Percentiles rank a stretch among this genome's conserved stretches.
These are phyloP conservation scores for Perkinsus chesapeaki DNA, from an alignment of 169 alveolate species.

Conservation along the genomic window DNA sequence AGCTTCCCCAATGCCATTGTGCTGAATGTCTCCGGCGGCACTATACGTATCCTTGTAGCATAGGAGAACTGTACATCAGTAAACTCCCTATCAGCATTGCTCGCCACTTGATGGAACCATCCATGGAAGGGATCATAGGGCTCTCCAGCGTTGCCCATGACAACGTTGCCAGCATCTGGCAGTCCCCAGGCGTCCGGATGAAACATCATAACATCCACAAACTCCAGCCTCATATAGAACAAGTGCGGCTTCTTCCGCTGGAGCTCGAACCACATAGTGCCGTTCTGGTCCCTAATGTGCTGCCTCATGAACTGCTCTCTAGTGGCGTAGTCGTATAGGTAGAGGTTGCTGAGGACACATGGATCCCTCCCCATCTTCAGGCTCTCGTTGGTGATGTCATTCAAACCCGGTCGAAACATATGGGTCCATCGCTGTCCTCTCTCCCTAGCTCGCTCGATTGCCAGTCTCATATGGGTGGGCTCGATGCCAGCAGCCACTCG, in stretches of 20 bases:
- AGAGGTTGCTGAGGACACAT: background rate
- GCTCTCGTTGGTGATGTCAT: slow-evolving; percentile 10
- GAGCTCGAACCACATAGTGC: slow-evolving; percentile 14
- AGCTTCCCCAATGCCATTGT: slow-evolving; percentile 8
- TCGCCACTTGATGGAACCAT: background rate
- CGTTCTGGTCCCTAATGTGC: slow-evolving; percentile 7
- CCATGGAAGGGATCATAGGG: slow-evolving; percentile 9
- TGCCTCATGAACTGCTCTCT: slow-evolving; percentile 16
- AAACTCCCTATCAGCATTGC: background rate
- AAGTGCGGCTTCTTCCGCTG: slow-evolving; percentile 8
- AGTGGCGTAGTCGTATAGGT: slow-evolving; percentile 7
- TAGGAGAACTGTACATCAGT: background rate
- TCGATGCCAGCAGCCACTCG: slow-evolving; percentile 20
- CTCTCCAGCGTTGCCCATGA: background rate
- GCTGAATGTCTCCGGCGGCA: background rate
- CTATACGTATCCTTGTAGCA: background rate
- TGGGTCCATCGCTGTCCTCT: slow-evolving; percentile 14
- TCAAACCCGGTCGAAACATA: slow-evolving; percentile 14
- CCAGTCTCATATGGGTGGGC: slow-evolving; percentile 6
- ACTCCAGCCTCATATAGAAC: slow-evolving; percentile 13
- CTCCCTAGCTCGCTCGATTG: background rate
- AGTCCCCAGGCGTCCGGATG: slow-evolving; percentile 15
- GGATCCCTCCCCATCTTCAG: slow-evolving; percentile 11
- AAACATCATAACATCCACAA: slow-evolving; percentile 5
- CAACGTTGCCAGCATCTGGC: slow-evolving; percentile 1